Conservation (phyloP, 129 eudicot genomes). For the Daucus carota region DH1_v3.0 NC_030383.2:54735001-54735500, state of each 20-base stretch:
- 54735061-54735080: background rate
- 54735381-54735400: background rate
- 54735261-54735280: background rate
- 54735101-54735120: background rate
- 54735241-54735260: background rate
- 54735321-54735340: background rate
- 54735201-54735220: background rate
- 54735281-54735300: background rate
- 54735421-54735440: background rate
- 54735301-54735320: background rate
- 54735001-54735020: too few relatives aligned
- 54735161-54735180: background rate
- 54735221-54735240: background rate
- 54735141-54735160: background rate
- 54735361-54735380: background rate
- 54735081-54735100: too few relatives aligned
- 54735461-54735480: background rate
- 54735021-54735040: background rate
- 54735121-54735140: background rate
- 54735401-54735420: background rate
- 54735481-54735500: background rate
- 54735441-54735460: background rate
- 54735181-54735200: background rate
- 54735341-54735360: background rate
- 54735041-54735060: background rate